These are phyloP conservation scores for Pogostemon cablin DNA, from an alignment of 257 asterid genomes.

Conservation along the genomic window DNA sequence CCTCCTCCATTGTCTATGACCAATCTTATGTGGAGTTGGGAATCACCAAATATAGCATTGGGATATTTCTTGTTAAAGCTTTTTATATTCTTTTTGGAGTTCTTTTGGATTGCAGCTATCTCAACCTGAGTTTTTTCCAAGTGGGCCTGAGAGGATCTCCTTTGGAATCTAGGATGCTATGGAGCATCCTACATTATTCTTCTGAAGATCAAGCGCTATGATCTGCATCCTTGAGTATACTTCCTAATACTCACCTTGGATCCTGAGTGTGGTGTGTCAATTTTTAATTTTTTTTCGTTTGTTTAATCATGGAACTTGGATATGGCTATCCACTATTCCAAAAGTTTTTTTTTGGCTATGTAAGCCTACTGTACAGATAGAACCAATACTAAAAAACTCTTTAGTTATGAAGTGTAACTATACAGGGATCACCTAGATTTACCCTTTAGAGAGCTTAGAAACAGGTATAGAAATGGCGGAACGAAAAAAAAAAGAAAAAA, in stretches of 20 bases:
- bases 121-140: slow-evolving; percentile 64
- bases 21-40: slow-evolving; percentile 40
- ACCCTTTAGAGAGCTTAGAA: slow-evolving; percentile 54
- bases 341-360: slow-evolving; percentile 53
- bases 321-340: slow-evolving; percentile 57
- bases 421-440: slow-evolving; percentile 73
- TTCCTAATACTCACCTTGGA: slow-evolving; percentile 50
- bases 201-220: slow-evolving; percentile 54
- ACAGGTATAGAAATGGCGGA: slow-evolving; percentile 42
- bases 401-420: slow-evolving; percentile 65
- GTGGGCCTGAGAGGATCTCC: slow-evolving; percentile 79
- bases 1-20: slow-evolving; percentile 93
- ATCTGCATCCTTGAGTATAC: slow-evolving; percentile 57
- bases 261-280: slow-evolving; percentile 55
- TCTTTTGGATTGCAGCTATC: slow-evolving; percentile 64
- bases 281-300: slow-evolving; percentile 55
- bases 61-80: slow-evolving; percentile 46
- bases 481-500: slow-evolving; percentile 26
- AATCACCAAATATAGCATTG: slow-evolving; percentile 40
- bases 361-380: slow-evolving; percentile 89
- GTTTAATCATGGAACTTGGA: slow-evolving; percentile 55
- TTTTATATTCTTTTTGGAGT: slow-evolving; percentile 44
- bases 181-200: slow-evolving; percentile 64
- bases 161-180: slow-evolving; percentile 60
- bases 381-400: slow-evolving; percentile 51